Evolutionary conservation across 208 protist species (phyloP).

Genomic region (Trypanosoma scelopori): DNA sequence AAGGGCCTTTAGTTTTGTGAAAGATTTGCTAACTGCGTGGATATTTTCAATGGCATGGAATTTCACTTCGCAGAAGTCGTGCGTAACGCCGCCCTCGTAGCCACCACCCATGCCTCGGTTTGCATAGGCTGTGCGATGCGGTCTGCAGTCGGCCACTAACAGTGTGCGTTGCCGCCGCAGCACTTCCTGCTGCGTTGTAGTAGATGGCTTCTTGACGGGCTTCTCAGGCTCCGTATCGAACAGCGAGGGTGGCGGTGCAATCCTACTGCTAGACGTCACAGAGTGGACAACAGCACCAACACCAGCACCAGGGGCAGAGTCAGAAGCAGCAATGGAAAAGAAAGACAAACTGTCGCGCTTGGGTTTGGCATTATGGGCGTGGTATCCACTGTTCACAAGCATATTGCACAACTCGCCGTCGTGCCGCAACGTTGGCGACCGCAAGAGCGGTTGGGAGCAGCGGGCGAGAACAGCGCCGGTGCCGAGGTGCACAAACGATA

Average conservation of each 20-base stretch:
- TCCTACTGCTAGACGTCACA: background rate
- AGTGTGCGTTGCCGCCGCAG: slow-evolving; percentile 30
- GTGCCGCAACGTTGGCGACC: slow-evolving; percentile 30
- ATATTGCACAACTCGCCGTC: slow-evolving; percentile 60
- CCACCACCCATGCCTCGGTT: slow-evolving; percentile 81
- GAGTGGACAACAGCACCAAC: too few relatives aligned
- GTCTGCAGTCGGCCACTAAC: slow-evolving; percentile 77
- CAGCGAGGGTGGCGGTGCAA: slow-evolving; percentile 21
- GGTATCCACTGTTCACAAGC: slow-evolving; percentile 44
- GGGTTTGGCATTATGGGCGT: slow-evolving; percentile 24
- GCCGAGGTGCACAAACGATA: slow-evolving; percentile 79
- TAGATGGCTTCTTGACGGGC: background rate
- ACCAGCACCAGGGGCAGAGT: too few relatives aligned
- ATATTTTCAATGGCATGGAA: slow-evolving; percentile 93
- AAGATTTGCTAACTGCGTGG: slow-evolving; percentile 62
- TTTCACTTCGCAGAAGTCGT: slow-evolving; percentile 61
- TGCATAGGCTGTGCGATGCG: slow-evolving; percentile 51
- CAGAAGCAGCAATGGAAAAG: background rate
- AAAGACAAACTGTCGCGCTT: slow-evolving; percentile 1
- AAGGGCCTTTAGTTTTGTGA: slow-evolving; percentile 62
- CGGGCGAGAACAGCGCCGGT: slow-evolving; percentile 67
- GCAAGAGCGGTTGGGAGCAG: slow-evolving; percentile 79
- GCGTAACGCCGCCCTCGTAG: slow-evolving; percentile 74
- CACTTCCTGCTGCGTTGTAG: slow-evolving; percentile 2
- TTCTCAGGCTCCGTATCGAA: slow-evolving; percentile 27